These are phyloP conservation scores for Polygonum aviculare DNA, from an alignment of 148 eudicot genomes.

Conservation along the genomic window DNA sequence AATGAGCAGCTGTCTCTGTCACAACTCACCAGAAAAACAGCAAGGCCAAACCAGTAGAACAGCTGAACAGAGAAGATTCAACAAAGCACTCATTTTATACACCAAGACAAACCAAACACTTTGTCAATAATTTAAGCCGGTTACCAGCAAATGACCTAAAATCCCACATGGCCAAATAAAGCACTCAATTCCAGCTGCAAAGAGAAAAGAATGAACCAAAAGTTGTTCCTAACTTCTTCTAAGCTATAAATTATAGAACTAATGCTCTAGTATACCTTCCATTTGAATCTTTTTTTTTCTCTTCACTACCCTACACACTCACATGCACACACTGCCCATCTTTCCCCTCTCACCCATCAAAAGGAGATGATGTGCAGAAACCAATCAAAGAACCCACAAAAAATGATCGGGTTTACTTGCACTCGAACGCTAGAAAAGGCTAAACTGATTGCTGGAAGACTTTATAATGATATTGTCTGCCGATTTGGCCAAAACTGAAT, in stretches of 20 bases:
- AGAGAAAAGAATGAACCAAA: slow-evolving; percentile 3
- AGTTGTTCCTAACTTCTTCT: slow-evolving; percentile 3
- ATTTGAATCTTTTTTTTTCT: not conserved
- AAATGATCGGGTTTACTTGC: not conserved
- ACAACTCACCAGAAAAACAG: not conserved
- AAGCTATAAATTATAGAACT: not conserved
- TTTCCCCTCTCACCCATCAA: slow-evolving; percentile 1
- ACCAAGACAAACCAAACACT: slow-evolving; percentile 8
- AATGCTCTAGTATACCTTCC: not conserved
- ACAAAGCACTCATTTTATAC: slow-evolving; percentile 8
- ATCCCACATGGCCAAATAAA: slow-evolving; percentile 5
- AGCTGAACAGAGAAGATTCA: not conserved
- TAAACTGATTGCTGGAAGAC: not conserved
- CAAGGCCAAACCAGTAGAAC: not conserved
- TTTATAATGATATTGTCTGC: not conserved
- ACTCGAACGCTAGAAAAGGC: not conserved
- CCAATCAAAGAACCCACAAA: slow-evolving; percentile 5
- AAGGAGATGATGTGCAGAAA: not conserved
- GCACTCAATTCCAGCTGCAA: slow-evolving; percentile 5
- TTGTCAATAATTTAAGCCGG: not conserved
- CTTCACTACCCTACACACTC: slow-evolving; percentile 6
- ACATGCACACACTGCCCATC: slow-evolving; percentile 1
- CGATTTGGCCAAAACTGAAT: not conserved
- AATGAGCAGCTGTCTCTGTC: too few species aligned
- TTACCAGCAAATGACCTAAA: not conserved